phyloP scores from a whole-genome alignment of 2,329 filamentous ascomycete species.

The Alternaria hordeiaustralica region DNA sequence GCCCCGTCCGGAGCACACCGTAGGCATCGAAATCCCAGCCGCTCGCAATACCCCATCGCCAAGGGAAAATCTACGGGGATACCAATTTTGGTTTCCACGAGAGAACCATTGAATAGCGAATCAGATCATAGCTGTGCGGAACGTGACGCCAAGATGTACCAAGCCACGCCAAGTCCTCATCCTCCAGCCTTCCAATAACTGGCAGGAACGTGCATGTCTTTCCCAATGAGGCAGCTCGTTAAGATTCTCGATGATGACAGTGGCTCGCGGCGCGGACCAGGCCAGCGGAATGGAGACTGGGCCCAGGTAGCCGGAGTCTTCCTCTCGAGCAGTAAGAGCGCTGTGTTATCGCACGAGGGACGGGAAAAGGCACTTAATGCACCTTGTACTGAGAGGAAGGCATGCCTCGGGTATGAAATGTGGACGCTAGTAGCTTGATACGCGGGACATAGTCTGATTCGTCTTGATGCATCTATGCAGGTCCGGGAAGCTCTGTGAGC shows the following conservation, averaged over 20 bases:
- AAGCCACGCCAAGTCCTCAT: conserved; percentile 7
- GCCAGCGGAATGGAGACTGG: conserved; percentile 24
- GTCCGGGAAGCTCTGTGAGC: conserved; percentile 28
- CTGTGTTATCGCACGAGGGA: conserved; percentile 37
- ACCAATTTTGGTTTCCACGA: neutral
- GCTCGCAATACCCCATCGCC: conserved; percentile 17
- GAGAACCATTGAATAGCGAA: conserved; percentile 15
- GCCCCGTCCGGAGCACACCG: conserved; percentile 12
- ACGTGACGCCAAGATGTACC: conserved; percentile 31
- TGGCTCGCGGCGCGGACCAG: conserved; percentile 27
- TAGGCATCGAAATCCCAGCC: conserved; percentile 9
- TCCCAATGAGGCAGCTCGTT: conserved; percentile 36
- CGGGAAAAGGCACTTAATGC: conserved; percentile 20
- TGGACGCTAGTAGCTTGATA: conserved; percentile 19
- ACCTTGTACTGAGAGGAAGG: conserved; percentile 13
- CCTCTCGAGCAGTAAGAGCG: conserved; percentile 41
- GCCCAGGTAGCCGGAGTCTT: conserved; percentile 24
- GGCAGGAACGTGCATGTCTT: conserved; percentile 18
- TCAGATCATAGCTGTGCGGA: conserved; percentile 19
- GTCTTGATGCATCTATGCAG: conserved; percentile 25
- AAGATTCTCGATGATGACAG: conserved; percentile 23
- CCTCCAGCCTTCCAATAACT: conserved; percentile 9
- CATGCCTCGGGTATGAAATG: conserved; percentile 17
- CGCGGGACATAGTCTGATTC: conserved; percentile 5
- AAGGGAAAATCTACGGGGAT: conserved; percentile 17